phyloP scores from a whole-genome alignment of 306 rosid species.

The Herpetospermum pedunculosum region DNA sequence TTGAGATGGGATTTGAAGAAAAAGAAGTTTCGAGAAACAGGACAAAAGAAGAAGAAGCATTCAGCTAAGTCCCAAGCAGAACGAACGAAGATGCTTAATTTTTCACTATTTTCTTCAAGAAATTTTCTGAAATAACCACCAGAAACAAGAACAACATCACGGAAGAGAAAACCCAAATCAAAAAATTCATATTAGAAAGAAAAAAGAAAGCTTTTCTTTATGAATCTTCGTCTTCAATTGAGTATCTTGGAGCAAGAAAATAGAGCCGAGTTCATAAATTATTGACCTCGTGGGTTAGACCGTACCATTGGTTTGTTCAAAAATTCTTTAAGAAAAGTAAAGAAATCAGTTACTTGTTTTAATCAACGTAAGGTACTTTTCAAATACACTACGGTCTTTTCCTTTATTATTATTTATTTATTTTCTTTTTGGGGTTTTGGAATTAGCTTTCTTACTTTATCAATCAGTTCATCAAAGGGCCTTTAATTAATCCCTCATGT shows the following conservation, averaged over 20 bases:
- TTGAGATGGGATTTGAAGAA: background rate
- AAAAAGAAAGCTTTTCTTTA: no score
- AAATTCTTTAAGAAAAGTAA: background rate
- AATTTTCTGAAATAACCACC: background rate
- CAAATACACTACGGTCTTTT: background rate
- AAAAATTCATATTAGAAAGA: background rate
- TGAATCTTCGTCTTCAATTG: background rate
- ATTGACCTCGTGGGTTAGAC: background rate
- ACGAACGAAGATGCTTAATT: background rate
- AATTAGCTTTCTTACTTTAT: constrained; percentile 1
- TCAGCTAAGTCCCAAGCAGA: background rate
- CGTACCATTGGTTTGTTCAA: constrained; percentile 8
- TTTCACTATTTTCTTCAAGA: background rate
- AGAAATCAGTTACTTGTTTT: constrained; percentile 8
- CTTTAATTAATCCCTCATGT: constrained; percentile 12
- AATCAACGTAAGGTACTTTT: background rate
- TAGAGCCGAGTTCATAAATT: background rate
- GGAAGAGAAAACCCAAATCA: background rate
- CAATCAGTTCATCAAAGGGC: constrained; percentile 12
- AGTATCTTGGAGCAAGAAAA: background rate
- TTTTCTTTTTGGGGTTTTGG: background rate
- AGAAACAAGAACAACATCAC: background rate
- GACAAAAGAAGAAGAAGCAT: background rate
- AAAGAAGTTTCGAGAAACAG: background rate
- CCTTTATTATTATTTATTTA: background rate